Conservation (phyloP, 1,284 basidiomycete genomes). For the Apiotrichum akiyoshidainum region DNA sequence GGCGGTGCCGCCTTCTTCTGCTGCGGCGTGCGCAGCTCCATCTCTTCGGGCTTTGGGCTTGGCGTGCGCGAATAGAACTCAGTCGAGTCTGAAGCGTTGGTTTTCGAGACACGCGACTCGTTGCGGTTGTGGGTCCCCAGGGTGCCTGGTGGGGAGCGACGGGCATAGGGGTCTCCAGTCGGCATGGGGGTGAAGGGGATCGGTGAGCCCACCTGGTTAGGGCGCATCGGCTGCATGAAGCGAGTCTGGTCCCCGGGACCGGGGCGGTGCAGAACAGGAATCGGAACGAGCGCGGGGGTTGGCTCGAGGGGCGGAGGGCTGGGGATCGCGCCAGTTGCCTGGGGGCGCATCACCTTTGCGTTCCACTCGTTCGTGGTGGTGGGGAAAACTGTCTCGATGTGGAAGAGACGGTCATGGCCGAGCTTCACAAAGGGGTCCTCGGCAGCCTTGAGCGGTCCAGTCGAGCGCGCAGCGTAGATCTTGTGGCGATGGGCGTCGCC, state of each 20-base stretch:
- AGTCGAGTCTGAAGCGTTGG: no score
- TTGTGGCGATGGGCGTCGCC: slow-evolving; percentile 9
- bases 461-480: slow-evolving; percentile 22
- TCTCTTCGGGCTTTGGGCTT: no score
- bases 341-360: not conserved
- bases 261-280: not conserved
- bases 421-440: slow-evolving; percentile 26
- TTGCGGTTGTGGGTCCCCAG: no score
- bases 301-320: slow-evolving; percentile 1
- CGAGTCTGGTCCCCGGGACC: not conserved
- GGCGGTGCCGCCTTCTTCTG: no score
- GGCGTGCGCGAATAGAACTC: no score
- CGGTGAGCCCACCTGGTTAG: not conserved
- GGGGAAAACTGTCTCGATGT: slow-evolving; percentile 19
- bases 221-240: no score
- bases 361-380: slow-evolving; percentile 10
- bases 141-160: not conserved
- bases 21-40: no score
- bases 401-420: slow-evolving; percentile 23
- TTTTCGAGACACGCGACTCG: no score
- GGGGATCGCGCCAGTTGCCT: not conserved
- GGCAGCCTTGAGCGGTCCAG: not conserved
- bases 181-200: slow-evolving; percentile 9
- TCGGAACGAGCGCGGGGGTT: slow-evolving; percentile 4
- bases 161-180: not conserved